Evolutionary conservation across 805 yeast species (phyloP).

Genomic region (Hanseniaspora lindneri): DNA sequence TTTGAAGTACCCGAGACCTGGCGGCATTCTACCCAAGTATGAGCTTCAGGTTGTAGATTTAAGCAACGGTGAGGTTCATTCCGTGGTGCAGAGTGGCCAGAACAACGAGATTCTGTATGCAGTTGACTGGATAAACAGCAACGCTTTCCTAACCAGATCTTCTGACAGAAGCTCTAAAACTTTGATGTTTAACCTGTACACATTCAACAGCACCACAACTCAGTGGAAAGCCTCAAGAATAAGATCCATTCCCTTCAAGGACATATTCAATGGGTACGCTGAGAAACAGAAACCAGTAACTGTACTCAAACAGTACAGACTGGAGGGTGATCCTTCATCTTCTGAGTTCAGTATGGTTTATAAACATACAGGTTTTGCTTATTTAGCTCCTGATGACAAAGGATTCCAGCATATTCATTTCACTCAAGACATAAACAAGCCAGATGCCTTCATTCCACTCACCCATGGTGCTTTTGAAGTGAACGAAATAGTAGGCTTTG

Average conservation of each 20-base stretch:
- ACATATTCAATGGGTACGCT: conserved; percentile 46
- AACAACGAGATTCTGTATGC: conserved; percentile 49
- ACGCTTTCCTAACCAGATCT: conserved; percentile 43
- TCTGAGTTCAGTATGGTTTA: not conserved
- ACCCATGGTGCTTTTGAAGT: conserved; percentile 44
- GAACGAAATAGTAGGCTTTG: conserved; percentile 37
- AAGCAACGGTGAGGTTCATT: conserved; percentile 23
- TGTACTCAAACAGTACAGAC: conserved; percentile 17
- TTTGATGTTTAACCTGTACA: conserved; percentile 35
- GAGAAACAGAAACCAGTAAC: conserved; percentile 37
- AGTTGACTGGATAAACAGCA: conserved; percentile 44
- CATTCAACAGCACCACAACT: conserved; percentile 29
- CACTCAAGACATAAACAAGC: conserved; percentile 36
- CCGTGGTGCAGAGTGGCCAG: conserved; percentile 25
- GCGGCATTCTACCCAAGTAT: conserved; percentile 43
- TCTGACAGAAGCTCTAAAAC: conserved; percentile 51
- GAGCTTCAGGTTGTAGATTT: conserved; percentile 4
- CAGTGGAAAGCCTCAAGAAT: not conserved
- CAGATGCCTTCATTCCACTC: conserved; percentile 31
- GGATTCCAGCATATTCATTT: conserved; percentile 57
- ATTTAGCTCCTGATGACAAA: conserved; percentile 38
- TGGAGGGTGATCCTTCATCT: not conserved
- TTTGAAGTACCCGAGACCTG: conserved; percentile 61
- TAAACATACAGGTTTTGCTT: conserved; percentile 44
- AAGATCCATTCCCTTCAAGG: conserved; percentile 34